Conservation (phyloP, 2,329 filamentous ascomycete genomes). For the Endoconidiophora polonica region DNA sequence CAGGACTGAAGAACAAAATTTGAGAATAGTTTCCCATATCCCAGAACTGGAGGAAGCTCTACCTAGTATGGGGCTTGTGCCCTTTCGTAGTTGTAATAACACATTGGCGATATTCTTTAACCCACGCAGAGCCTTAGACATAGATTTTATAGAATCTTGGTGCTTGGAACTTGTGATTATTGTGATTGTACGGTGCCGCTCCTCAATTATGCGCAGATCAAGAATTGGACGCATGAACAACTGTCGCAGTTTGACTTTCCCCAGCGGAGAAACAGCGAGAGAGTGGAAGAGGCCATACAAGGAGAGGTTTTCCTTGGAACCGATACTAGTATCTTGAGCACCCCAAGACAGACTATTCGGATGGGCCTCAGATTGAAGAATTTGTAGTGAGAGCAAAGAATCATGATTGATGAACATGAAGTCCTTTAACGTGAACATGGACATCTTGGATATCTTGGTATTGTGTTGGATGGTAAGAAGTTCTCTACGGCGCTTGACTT, state of each 20-base stretch:
- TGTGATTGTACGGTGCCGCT: constrained; percentile 54
- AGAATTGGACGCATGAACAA: constrained; percentile 66
- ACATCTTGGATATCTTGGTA: constrained; percentile 46
- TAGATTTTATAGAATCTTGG: constrained; percentile 31
- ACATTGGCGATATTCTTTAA: constrained; percentile 60
- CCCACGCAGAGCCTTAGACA: constrained; percentile 46
- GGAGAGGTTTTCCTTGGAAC: constrained; percentile 65
- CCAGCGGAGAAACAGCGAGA: constrained; percentile 62
- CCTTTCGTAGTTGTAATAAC: constrained; percentile 58
- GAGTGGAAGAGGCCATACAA: constrained; percentile 69
- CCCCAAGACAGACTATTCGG: constrained; percentile 50
- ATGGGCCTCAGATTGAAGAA: constrained; percentile 67
- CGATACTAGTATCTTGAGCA: constrained; percentile 24
- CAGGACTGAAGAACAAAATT: constrained; percentile 8
- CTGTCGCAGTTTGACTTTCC: constrained; percentile 55
- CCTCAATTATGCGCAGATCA: constrained; percentile 48
- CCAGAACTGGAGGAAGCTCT: constrained; percentile 41
- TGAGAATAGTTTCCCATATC: constrained; percentile 39
- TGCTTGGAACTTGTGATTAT: constrained; percentile 56
- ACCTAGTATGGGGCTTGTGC: constrained; percentile 40
- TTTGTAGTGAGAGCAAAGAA: constrained; percentile 66
- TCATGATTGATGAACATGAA: constrained; percentile 69
- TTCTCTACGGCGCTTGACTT: constrained; percentile 49
- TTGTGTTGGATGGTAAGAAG: not conserved
- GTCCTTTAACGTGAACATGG: constrained; percentile 55